Evolutionary conservation across 306 rosid genomes (phyloP), one percentile per base, ranked within the genome.

Genomic region (Comarum palustre): DNA sequence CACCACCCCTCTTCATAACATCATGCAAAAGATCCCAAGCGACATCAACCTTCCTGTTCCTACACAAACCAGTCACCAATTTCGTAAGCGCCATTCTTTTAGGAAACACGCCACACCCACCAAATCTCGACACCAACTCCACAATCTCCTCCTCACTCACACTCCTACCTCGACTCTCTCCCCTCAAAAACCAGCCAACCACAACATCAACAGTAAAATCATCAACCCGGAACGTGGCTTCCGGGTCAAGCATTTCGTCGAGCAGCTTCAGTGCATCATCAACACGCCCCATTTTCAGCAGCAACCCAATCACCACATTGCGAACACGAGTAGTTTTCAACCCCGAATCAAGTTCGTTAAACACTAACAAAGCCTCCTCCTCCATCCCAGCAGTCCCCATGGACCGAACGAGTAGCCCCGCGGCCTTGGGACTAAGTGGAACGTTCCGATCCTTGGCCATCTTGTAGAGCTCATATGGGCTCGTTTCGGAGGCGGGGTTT

Each of bases 1-100:
- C 65, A 80, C 90, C 90, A 34, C 86, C 90, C 19, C 71, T 77
- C 52, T 65, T 82, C 82, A 89, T 85, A 68, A 89, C 75, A 48
- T 38, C 42, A 52, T 81, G 76, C 58, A 93, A 82, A 78, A 90
- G 69, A 61, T 86, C 90, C 96, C 96, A 89, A 20, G 96, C 96
- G 8, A 32, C 15, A 65, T 20, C 38, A 16, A 77, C 80, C 73
- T 86, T 93, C 77, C 80, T 11, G 20, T 81, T 81, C 80, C 82
- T 15, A 78, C 98, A 90, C 45, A 89, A 57, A 69, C 45, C 81
- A 25, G 78, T 34, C 38, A 93, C 84, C 85, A 90, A 68, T 20
- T 83, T 84, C 15, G 89, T 88, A 66, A 90, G 91, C 65, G 55
- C 57, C 66, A 68, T 7, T 7, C 81, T 73, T 65, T 85, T 80